phyloP scores from a whole-genome alignment of 441 rosid genomes.

The Dalechampia spathulata region DNA sequence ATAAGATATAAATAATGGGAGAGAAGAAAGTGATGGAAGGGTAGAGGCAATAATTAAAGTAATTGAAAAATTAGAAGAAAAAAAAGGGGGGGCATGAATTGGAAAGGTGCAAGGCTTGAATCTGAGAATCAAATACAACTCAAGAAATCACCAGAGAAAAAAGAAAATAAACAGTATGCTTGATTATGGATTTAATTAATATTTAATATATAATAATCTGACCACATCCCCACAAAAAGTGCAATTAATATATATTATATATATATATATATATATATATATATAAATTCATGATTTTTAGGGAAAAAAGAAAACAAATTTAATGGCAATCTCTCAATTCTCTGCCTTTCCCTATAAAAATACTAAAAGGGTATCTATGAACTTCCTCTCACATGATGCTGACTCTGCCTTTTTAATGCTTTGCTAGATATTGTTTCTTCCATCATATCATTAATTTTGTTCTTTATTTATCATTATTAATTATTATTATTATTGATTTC shows the following conservation, averaged over 20 bases:
- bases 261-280: no score
- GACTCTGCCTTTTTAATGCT: constrained; percentile 17
- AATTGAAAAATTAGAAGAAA: no score
- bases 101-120: neutral
- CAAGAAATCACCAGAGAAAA: constrained; percentile 9
- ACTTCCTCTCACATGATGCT: constrained; percentile 21
- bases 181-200: no score
- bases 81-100: no score
- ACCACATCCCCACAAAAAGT: constrained; percentile 22
- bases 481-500: no score
- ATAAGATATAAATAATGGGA: no score
- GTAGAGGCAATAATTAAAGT: no score
- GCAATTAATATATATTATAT: constrained; percentile 17
- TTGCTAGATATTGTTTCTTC: neutral
- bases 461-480: no score
- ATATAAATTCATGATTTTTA: no score
- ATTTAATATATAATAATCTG: constrained; percentile 12
- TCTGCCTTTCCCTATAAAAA: neutral
- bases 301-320: neutral
- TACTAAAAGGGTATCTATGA: neutral
- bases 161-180: no score
- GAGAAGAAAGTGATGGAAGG: no score
- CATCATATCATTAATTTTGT: no score
- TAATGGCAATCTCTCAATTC: neutral
- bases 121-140: constrained; percentile 1